Evolutionary conservation across 371 early-diverging fungal genomes (phyloP), one percentile per base, ranked within the genome.

Genomic region (Catenaria anguillulae): DNA sequence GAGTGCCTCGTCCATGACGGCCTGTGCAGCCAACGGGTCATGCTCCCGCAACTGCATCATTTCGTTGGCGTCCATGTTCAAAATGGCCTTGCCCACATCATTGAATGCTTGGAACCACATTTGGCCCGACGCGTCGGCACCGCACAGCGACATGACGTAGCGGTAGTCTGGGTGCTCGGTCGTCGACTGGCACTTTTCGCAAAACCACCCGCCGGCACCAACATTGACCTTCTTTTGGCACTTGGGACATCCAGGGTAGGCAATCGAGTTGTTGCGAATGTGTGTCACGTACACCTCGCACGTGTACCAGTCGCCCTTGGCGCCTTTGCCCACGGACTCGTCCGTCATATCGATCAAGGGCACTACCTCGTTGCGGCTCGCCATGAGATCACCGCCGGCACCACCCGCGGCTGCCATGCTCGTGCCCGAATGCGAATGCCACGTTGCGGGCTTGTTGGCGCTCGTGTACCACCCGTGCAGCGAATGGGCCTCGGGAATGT

Each of bases 191-290:
- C 97, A 97, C 68, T 90, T 93, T 64, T 94, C 96, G 70, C 99
- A 98, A 48, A 89, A 72, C 93, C 92, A 97, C 45, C 69, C 70
- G n/a, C 76, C 75, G 8, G 62, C 70, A 33, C 83, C 81, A 48
- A 82, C 74, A 23, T 73, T 72, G 45, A 91, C 81, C 81, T 97
- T 97, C 74, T 96, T 97, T 66, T 79, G 86, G 71, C 97, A 97
- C 24, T 74, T 79, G 0, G 73, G 73, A 73, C 95, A 97, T 4
- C 87, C 85, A 36, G 97, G 86, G 71, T 95, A 98, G 60, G 75
- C 76, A 42, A 79, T 54, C 63, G 70, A 84, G 35, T 87, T 87
- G 54, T 65, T 64, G 52, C 77, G 77, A 65, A 89, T 76, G 62
- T 70, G 85, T 24, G 71, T 72, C 24, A 92, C 72, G 4, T 84